These are phyloP conservation scores for Silybum marianum DNA, from an alignment of 129 eudicot species.

Conservation along the genomic window DNA sequence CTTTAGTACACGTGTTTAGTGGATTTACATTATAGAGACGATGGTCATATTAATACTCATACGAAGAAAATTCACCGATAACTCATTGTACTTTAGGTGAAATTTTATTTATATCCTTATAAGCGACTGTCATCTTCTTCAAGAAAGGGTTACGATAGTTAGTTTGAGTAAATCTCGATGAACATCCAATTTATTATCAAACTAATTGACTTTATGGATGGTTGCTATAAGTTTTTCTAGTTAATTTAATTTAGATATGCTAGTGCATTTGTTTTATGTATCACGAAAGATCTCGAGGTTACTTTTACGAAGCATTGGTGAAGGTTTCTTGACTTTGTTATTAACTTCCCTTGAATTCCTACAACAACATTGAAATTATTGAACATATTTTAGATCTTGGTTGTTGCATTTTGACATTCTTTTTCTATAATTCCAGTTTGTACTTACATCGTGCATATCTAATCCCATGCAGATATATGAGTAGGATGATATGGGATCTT, in stretches of 20 bases:
- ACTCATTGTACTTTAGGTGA: not conserved
- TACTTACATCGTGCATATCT: not conserved
- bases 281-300: no score
- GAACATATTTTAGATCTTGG: not conserved
- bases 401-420: not conserved
- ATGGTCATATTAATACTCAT: not conserved
- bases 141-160: not conserved
- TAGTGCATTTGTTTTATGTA: no score
- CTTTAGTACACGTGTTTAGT: not conserved
- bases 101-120: not conserved
- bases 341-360: not conserved
- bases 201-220: not conserved
- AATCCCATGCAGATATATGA: conserved; percentile 2
- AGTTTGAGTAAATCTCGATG: not conserved
- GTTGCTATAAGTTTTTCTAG: not conserved
- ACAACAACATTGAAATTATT: not conserved
- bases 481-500: conserved; percentile 11
- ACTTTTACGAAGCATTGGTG: no score
- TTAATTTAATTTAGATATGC: not conserved
- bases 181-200: not conserved
- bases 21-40: not conserved
- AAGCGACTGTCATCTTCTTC: not conserved
- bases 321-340: no score
- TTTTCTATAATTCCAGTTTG: not conserved
- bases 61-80: not conserved